These are phyloP conservation scores for Aspergillus puulaauensis DNA, from an alignment of 2,329 filamentous ascomycete species.

Conservation along the genomic window DNA sequence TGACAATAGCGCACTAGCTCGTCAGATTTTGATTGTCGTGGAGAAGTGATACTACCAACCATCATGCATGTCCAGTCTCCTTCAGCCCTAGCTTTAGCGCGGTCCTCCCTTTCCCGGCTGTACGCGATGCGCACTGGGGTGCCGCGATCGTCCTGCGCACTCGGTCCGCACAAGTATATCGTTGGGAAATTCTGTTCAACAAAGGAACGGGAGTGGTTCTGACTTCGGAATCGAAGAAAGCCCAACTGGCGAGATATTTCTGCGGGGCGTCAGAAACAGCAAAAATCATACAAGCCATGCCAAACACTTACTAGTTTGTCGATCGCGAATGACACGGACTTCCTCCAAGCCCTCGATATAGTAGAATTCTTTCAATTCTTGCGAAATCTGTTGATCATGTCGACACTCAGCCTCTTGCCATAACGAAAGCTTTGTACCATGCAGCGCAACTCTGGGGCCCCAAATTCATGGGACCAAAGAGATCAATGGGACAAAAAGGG, in stretches of 20 bases:
- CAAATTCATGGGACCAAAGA: slow-evolving; percentile 17
- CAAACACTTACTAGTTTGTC: slow-evolving; percentile 52
- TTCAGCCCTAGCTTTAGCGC: slow-evolving; percentile 47
- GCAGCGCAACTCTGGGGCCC: slow-evolving; percentile 17
- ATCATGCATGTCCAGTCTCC: slow-evolving; percentile 59
- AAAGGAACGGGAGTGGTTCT: slow-evolving; percentile 53
- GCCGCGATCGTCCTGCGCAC: slow-evolving; percentile 39
- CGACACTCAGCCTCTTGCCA: slow-evolving; percentile 42
- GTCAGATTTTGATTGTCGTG: neutral
- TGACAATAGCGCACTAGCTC: slow-evolving; percentile 54
- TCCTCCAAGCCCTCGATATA: slow-evolving; percentile 55
- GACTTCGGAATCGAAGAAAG: slow-evolving; percentile 54
- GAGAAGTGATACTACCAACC: slow-evolving; percentile 33
- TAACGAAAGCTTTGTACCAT: slow-evolving; percentile 20
- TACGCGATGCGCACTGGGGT: slow-evolving; percentile 53
- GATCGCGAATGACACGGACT: slow-evolving; percentile 58
- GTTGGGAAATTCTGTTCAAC: slow-evolving; percentile 53
- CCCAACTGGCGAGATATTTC: slow-evolving; percentile 57
- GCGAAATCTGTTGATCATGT: slow-evolving; percentile 52
- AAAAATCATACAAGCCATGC: neutral
- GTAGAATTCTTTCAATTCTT: slow-evolving; percentile 54
- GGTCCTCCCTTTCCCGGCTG: slow-evolving; percentile 54
- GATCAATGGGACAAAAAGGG: neutral
- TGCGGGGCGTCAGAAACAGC: slow-evolving; percentile 26
- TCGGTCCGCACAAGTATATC: slow-evolving; percentile 51